Base-by-base conservation (phyloP, 805 yeast species). In the Myxozyma neotropica region DNA sequence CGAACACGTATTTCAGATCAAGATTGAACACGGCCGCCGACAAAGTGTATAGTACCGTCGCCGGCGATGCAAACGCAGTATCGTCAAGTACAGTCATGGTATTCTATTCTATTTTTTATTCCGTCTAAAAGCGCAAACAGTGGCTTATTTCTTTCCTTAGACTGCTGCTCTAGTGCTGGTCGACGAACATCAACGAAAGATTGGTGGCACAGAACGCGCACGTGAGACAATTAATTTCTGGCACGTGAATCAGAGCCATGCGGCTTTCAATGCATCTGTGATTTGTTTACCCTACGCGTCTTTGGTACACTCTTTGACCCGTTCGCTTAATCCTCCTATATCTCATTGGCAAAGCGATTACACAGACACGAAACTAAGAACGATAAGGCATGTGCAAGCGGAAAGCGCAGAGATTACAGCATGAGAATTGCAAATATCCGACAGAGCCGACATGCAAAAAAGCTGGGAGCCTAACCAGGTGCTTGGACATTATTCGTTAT, bases 1-100 rank as follows among this genome's bases (percentile, higher is more conserved):
- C 27, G n/a, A 56, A 39, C 48, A 59, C 35, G 19, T 45, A 56
- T 15, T 33, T 43, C 29, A 59, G 27, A 33, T 52, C 61, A 15
- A 53, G 42, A 31, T 59, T 51, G 45, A 59, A 56, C 26, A 56
- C 39, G 36, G 47, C 45, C 8, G 55, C 55, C 13, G 48, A 33
- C 15, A 53, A 17, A 3, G 49, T 44, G 33, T 56, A 59, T 5
- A 59, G 42, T 12, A 46, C 53, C 13, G 60, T 55, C 12, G 57
- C 45, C 5, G 35, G 40, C 33, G 58, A 53, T 10, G 43, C n/a
- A 17, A 55, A 27, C 4, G 36, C 35, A 1, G 53, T 48, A 23
- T 24, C 43, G 35, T 48, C 53, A 7, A 48, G 8, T 27, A 15
- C 43, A 15, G 19, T 36, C 54, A 40, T 39, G 6, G 10, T 38